Evolutionary conservation across 108 stramenopile species (phyloP), one percentile per base, ranked within the genome.

Genomic region (Stephanodiscus triporus): DNA sequence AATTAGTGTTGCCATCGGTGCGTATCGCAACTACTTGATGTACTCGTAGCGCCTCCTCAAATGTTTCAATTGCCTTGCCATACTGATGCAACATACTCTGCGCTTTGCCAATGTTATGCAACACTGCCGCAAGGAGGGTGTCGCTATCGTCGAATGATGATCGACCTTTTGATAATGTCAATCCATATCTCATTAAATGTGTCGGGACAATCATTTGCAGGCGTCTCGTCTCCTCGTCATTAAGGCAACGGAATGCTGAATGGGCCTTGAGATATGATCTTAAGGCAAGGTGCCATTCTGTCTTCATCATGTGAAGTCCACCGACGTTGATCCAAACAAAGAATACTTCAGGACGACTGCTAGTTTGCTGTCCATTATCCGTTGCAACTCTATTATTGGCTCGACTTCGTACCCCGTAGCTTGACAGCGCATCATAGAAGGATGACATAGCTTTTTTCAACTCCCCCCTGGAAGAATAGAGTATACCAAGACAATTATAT

Each of bases 321-420:
- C 74, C 80, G 40, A 81, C 74, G 66, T 81, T 81, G 29, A 81
- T 34, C 80, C 80, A 81, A 16, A 75, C 80, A 63, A 72, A 75
- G 30, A 70, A 70, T 17, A 81, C 74, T 56, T 81, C 74, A 5
- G 80, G 74, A 24, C 68, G 62, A 37, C 63, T 62, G 11, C 23
- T 50, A 47, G 19, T 40, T 66, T 0, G 22, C 14, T 71, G 64
- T 20, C 42, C 51, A 57, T 20, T 59, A 65, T 45, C 61, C 69
- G 45, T 45, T 71, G 27, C 29, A 51, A 23, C 20, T 37, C 30
- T 27, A 40, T 17, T 61, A 17, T 42, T 40, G 40, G 22, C 19
- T 30, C 60, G 60, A n/a, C 36, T 61, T 54, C 74, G 63, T 45
- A 81, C 80, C 20, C 80, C 80, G 60, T 81, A 81, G 19, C 80